These are phyloP conservation scores for Apiospora sp. DNA, from an alignment of 2,329 filamentous ascomycete species.

Conservation along the genomic window DNA sequence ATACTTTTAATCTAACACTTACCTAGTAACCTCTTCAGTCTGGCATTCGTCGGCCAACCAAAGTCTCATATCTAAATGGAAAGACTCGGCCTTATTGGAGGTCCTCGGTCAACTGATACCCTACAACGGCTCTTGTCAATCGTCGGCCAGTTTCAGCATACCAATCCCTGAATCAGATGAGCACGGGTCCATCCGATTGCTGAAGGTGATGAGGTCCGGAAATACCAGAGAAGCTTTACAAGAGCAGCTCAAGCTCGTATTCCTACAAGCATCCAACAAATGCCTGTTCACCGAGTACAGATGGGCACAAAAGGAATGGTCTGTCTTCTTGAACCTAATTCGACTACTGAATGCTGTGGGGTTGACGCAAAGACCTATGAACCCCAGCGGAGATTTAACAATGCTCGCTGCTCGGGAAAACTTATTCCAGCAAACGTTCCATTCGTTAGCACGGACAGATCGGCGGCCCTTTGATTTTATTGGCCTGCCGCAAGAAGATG, in stretches of 20 bases:
- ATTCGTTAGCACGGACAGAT: not conserved
- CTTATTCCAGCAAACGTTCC: not conserved
- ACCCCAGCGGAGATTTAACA: not conserved
- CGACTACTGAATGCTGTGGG: not conserved
- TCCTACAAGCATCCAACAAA: not conserved
- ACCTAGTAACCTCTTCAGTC: not conserved
- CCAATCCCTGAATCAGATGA: not conserved
- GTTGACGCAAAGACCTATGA: not conserved
- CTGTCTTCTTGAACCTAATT: not conserved
- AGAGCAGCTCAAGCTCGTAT: conserved; percentile 2
- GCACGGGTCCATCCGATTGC: not conserved
- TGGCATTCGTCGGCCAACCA: not conserved
- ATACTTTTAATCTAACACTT: not conserved
- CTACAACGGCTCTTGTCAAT: not conserved
- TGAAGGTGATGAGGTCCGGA: not conserved
- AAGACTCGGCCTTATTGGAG: not conserved
- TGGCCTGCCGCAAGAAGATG: too few relatives aligned
- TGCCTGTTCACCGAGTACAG: not conserved
- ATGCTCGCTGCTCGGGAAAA: not conserved
- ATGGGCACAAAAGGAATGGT: too few relatives aligned
- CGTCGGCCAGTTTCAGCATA: not conserved
- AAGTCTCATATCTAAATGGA: not conserved
- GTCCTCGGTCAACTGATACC: too few relatives aligned
- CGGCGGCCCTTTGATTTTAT: too few relatives aligned
- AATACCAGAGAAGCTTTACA: not conserved